These are phyloP conservation scores for Bruguiera sexangula DNA, from an alignment of 345 rosid genomes.

Conservation along the genomic window DNA sequence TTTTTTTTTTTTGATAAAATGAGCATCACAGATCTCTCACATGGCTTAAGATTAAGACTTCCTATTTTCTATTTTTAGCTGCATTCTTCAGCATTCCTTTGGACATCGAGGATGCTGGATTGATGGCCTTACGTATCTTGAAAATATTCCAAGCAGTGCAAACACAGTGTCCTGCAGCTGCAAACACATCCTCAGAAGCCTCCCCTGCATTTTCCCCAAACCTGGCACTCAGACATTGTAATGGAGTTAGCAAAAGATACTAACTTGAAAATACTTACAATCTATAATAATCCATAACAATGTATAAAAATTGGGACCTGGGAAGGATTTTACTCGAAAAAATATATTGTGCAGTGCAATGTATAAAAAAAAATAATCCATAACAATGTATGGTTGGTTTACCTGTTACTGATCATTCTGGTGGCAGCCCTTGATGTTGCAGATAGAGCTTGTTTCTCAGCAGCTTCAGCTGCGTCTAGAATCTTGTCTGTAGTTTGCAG, in stretches of 20 bases:
- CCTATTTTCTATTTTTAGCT: slow-evolving; percentile 7
- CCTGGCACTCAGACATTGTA: slow-evolving; percentile 25
- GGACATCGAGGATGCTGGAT: slow-evolving; percentile 61
- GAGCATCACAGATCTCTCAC: background rate
- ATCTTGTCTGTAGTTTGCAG: slow-evolving; percentile 45
- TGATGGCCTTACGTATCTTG: slow-evolving; percentile 67
- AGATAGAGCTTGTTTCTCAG: slow-evolving; percentile 71
- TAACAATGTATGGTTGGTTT: background rate
- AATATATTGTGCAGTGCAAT: background rate
- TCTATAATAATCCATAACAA: too few species aligned
- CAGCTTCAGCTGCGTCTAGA: slow-evolving; percentile 85
- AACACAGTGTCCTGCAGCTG: slow-evolving; percentile 71
- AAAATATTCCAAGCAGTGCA: slow-evolving; percentile 69
- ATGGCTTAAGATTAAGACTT: background rate
- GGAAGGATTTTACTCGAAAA: background rate
- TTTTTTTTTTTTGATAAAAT: too few species aligned
- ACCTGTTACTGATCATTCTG: slow-evolving; percentile 58
- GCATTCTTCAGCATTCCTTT: slow-evolving; percentile 48
- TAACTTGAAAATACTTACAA: too few species aligned
- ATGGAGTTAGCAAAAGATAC: background rate
- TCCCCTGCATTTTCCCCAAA: slow-evolving; percentile 82
- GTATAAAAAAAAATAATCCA: too few species aligned
- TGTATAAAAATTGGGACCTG: too few species aligned
- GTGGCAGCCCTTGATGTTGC: slow-evolving; percentile 74
- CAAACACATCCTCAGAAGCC: slow-evolving; percentile 68